Evolutionary conservation across 768 basidiomycete genomes (phyloP), one percentile per base, ranked within the genome.

Genomic region (Suillus plorans): DNA sequence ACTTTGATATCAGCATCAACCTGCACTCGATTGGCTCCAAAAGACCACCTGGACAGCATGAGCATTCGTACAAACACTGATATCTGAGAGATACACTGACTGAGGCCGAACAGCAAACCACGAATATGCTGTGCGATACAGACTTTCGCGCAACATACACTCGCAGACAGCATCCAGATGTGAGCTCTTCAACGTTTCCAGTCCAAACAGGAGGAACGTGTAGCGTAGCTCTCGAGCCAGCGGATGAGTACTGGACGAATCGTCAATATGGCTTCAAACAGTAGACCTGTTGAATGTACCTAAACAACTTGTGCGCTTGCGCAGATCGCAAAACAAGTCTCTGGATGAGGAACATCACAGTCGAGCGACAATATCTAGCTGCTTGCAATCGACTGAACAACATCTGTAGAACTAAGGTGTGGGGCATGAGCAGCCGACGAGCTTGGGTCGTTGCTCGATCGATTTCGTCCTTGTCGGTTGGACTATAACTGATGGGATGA

Each of bases 71-170:
- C n/a, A 31, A 60, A 56, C 45, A 20, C 39, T 36, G 34, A 59
- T 34, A 39, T 4, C 56, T 8, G 44, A 25, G n/a, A 50, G 60
- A 39, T 4, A 44, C 52, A 71, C 93, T 76, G 75, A 97, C 96
- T 95, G 94, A 10, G 95, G 91, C n/a, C 91, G 85, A 57, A 90
- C 85, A n/a, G 90, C 80, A 78, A 99, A 99, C 97, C 97, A 99
- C 4, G 89, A 85, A 69, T 94, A 93, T 3, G 94, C 95, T 2
- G 89, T 85, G 6, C 78, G 76, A 75, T 95, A 99, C 7, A 99
- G 79, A 59, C 81, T 81, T 68, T 92, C 86, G 49, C 97, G 85
- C 39, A 95, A 77, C 25, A 82, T 71, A 69, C 88, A 83, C 76
- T 99, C 96, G 63, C 92, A 90, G 66, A 87, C 87, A 0, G 86